phyloP scores from a whole-genome alignment of 805 yeast species.

The Monosporozyma servazzii region DNA sequence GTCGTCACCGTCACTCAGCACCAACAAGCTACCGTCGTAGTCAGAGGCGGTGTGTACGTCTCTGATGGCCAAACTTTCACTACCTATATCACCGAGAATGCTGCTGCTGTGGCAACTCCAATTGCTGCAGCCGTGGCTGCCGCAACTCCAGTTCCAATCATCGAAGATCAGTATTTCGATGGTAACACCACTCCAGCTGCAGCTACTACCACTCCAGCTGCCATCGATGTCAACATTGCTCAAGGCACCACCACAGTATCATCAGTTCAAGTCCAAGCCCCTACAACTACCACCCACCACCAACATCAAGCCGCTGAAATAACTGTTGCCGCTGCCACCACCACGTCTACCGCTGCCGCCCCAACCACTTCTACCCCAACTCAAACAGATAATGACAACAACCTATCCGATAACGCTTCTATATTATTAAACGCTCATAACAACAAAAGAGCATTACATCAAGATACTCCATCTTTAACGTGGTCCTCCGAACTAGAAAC shows the following conservation, averaged over 20 bases:
- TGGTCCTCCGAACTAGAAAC: slow-evolving; percentile 40
- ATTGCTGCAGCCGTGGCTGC: slow-evolving; percentile 11
- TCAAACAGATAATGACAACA: slow-evolving; percentile 12
- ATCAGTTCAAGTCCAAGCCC: background rate
- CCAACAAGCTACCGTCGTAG: slow-evolving; percentile 19
- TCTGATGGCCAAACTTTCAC: slow-evolving; percentile 21
- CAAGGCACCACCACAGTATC: slow-evolving; percentile 1
- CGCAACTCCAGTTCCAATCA: slow-evolving; percentile 7
- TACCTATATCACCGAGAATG: slow-evolving; percentile 13
- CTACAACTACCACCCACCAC: slow-evolving; percentile 5
- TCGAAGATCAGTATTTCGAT: slow-evolving; percentile 1
- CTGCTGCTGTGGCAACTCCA: slow-evolving; percentile 10
- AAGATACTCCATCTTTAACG: slow-evolving; percentile 33
- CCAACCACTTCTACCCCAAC: slow-evolving; percentile 1
- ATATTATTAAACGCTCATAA: slow-evolving; percentile 55
- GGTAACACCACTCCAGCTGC: slow-evolving; percentile 3
- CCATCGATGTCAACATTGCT: background rate
- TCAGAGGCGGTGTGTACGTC: slow-evolving; percentile 20
- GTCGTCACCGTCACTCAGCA: slow-evolving; percentile 25
- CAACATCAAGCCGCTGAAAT: background rate
- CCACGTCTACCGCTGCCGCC: slow-evolving; percentile 15
- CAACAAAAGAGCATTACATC: slow-evolving; percentile 25
- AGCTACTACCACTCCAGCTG: slow-evolving; percentile 4
- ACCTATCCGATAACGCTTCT: slow-evolving; percentile 19
- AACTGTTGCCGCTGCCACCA: slow-evolving; percentile 9